These are phyloP conservation scores for Crithidia fasciculata DNA, from an alignment of 208 protist genomes.

Conservation along the genomic window DNA sequence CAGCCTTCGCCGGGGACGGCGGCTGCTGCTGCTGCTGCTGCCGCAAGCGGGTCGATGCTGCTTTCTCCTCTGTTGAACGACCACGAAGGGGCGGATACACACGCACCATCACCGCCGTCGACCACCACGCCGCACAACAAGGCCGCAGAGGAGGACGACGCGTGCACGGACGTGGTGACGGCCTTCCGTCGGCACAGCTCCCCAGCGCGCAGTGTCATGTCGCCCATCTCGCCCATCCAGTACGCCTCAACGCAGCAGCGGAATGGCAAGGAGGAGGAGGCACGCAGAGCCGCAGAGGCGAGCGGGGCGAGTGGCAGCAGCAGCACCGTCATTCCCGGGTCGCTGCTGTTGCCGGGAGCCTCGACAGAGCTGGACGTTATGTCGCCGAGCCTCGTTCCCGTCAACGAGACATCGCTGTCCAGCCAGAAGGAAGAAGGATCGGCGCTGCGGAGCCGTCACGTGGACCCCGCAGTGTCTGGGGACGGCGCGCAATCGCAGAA, in stretches of 20 bases:
- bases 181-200: conserved; percentile 16
- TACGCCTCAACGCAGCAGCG: too few relatives aligned
- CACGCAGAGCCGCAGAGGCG: background rate
- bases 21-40: background rate
- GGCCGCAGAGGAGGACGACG: conserved; percentile 18
- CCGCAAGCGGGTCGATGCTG: background rate
- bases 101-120: background rate
- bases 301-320: background rate
- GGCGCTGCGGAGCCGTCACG: background rate
- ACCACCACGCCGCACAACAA: background rate
- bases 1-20: background rate
- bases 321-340: background rate
- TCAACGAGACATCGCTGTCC: background rate
- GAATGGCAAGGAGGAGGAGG: background rate
- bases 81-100: background rate
- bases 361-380: background rate
- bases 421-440: background rate
- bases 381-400: background rate
- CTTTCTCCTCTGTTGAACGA: background rate
- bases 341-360: background rate
- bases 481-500: background rate
- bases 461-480: background rate
- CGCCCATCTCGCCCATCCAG: conserved; percentile 6
- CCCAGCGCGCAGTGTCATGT: conserved; percentile 10
- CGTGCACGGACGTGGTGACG: conserved; percentile 15